Evolutionary conservation across 83 land plant species (phyloP), one percentile per base, ranked within the genome.

Genomic region (Picea abies): DNA sequence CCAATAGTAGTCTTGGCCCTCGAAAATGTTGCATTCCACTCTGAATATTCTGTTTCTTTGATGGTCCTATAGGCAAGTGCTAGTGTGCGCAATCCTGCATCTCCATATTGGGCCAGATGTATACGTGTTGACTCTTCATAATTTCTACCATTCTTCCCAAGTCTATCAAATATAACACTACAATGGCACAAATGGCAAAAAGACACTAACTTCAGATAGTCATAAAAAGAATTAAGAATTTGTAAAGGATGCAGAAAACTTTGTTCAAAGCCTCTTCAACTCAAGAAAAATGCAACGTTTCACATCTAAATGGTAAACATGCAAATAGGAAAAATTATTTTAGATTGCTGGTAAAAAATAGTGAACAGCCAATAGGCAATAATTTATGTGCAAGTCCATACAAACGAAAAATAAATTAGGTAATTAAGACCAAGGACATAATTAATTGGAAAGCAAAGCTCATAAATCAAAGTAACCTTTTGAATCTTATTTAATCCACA

Each of bases 81-180:
- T 71, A 97, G 83, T 47, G 99, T 97, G 2, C 99, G 92, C 82
- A 97, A 83, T 23, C 99, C 99, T 71, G 90, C 93, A 81, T 95
- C 96, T 32, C 93, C 96, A 90, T 93, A 96, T 64, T 96, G 86
- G 63, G 89, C 89, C 66, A 96, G 88, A 85, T 96, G 98, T 78
- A n/a, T 84, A 5, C 63, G 88, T 7, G 98, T 96, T 29, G 89
- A 84, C 35, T 81, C 86, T 83, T 86, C 86, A 86, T 85, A 91
- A 20, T 39, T 78, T 79, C 92, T 84, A 37, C 96, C 98, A 85
- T 85, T 89, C 68, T 88, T 90, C 62, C 93, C 78, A 12, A 93
- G 80, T 63, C 96, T 82, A 5, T 93, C 98, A 87, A 89, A 90
- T 17, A 96, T 93, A 66, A 93, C 91, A 82, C 98, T 93, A 92